These are phyloP conservation scores for Penicillium corylophilum DNA, from an alignment of 2,329 filamentous ascomycete species.

Conservation along the genomic window DNA sequence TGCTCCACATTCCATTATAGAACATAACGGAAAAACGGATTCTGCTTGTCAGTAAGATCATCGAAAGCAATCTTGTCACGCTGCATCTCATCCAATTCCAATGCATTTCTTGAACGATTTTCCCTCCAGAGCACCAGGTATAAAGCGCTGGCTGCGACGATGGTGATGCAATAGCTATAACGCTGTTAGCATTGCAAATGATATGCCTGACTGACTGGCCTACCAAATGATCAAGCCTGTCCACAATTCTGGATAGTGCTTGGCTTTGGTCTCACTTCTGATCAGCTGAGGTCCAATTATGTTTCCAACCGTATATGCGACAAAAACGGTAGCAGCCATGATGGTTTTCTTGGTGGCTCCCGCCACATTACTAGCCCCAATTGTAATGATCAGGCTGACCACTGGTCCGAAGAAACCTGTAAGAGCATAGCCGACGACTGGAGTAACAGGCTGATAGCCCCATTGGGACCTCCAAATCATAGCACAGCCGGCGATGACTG, in stretches of 20 bases:
- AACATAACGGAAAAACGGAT: constrained; percentile 65
- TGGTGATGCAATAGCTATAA: constrained; percentile 66
- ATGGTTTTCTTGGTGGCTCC: constrained; percentile 77
- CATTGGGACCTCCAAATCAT: constrained; percentile 70
- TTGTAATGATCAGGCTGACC: constrained; percentile 60
- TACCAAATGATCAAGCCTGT: constrained; percentile 64
- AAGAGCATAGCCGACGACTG: constrained; percentile 69
- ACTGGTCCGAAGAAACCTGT: constrained; percentile 72
- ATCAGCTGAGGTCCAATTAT: constrained; percentile 74
- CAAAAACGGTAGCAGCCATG: constrained; percentile 71
- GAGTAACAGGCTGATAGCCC: constrained; percentile 63
- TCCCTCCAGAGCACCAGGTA: constrained; percentile 61
- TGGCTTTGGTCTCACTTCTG: constrained; percentile 61
- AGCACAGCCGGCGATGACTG: constrained; percentile 70
- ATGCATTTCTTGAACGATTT: constrained; percentile 53
- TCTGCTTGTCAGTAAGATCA: constrained; percentile 68
- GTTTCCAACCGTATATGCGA: constrained; percentile 73
- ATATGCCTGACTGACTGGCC: constrained; percentile 14
- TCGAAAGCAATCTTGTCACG: constrained; percentile 65
- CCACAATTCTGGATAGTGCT: constrained; percentile 73
- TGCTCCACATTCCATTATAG: constrained; percentile 29
- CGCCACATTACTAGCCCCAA: constrained; percentile 67
- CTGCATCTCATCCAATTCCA: constrained; percentile 59
- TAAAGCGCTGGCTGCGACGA: constrained; percentile 55
- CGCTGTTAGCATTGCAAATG: not conserved